Conservation (phyloP, 2,329 filamentous ascomycete genomes). For the Colletotrichum godetiae region DNA sequence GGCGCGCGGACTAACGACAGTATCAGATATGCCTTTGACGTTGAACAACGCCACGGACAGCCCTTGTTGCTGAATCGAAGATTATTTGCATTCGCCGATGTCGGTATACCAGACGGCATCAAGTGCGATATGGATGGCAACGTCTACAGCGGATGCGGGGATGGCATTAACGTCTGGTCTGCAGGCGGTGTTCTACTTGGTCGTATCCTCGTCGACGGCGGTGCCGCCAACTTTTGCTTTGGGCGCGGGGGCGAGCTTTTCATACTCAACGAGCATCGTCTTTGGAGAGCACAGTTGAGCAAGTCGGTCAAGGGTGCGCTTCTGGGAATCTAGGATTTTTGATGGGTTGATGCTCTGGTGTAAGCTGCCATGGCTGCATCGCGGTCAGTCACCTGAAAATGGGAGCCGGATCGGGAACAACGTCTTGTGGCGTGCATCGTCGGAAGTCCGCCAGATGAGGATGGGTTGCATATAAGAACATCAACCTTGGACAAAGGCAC, state of each 20-base stretch:
- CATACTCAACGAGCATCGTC: conserved; percentile 56
- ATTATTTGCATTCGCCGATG: neutral
- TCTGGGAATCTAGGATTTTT: neutral
- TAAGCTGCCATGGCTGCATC: neutral
- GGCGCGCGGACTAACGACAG: neutral
- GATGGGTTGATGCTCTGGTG: neutral
- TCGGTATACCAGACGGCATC: neutral
- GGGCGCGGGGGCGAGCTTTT: conserved; percentile 55
- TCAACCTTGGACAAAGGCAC: neutral
- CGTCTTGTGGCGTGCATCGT: neutral
- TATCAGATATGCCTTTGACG: neutral
- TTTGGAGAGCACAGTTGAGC: conserved; percentile 51
- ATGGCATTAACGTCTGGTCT: neutral
- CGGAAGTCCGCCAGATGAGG: neutral
- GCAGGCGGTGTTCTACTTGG: neutral
- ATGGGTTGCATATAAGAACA: neutral
- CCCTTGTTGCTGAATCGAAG: neutral
- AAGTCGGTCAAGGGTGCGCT: conserved; percentile 38
- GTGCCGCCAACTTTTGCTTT: conserved; percentile 59
- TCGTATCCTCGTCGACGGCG: conserved; percentile 27
- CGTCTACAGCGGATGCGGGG: neutral
- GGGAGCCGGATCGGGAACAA: neutral
- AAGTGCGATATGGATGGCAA: neutral
- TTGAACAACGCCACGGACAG: neutral
- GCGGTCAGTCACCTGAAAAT: neutral